These are phyloP conservation scores for Bonia amplexicaulis DNA, from an alignment of 176 grass and related monocot genomes.

Conservation along the genomic window DNA sequence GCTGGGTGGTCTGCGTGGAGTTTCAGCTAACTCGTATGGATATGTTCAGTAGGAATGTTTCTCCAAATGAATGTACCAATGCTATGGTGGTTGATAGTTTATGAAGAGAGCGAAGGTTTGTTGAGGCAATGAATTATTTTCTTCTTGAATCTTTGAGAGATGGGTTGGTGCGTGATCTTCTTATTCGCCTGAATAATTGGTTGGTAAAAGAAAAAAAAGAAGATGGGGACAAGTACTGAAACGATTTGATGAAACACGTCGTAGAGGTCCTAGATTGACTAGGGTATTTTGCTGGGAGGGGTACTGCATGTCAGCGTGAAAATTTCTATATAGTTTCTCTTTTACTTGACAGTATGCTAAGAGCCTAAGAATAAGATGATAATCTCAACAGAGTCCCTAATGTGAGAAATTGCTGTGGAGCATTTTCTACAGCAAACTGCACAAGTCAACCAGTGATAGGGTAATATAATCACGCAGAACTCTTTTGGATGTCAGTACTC, in stretches of 20 bases:
- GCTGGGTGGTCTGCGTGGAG: conserved; percentile 26
- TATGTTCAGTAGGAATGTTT: conserved; percentile 39
- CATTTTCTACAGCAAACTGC: not conserved
- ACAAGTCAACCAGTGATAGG: not conserved
- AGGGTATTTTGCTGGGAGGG: conserved; percentile 45
- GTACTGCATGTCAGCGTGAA: conserved; percentile 11
- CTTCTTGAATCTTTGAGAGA: conserved; percentile 19
- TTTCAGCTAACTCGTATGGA: conserved; percentile 21
- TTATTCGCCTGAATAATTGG: conserved; percentile 47
- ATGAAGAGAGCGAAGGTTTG: conserved; percentile 39
- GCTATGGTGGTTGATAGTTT: conserved; percentile 49
- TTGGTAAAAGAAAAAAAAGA: conserved; percentile 42
- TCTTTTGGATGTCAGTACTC: not conserved
- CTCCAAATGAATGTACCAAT: conserved; percentile 51
- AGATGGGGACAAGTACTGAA: conserved; percentile 17
- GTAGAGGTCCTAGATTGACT: not conserved
- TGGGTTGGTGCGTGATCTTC: conserved; percentile 32
- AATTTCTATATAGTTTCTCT: conserved; percentile 32
- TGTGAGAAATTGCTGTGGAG: not conserved
- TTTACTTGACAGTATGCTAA: conserved; percentile 46
- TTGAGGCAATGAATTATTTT: conserved; percentile 26
- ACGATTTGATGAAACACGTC: conserved; percentile 32
- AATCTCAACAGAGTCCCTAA: not conserved
- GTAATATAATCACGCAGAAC: not conserved
- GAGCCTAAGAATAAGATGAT: conserved; percentile 26